Evolutionary conservation across 345 rosid species (phyloP), one percentile per base, ranked within the genome.

Genomic region (Turritis glabra): DNA sequence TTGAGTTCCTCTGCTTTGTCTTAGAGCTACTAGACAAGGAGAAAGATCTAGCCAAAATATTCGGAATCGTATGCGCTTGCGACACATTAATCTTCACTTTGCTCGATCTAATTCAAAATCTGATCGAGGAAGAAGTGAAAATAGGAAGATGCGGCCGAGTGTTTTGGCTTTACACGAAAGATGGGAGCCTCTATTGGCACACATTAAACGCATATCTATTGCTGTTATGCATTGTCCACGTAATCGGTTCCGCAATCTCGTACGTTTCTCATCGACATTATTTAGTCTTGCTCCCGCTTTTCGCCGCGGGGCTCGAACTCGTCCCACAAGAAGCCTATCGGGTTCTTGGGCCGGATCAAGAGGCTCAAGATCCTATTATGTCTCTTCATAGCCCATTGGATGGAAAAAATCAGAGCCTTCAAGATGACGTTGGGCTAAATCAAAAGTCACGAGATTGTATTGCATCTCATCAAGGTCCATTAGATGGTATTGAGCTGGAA

Each of bases 1-100:
- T 77, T 9, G 80, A 77, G 72, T 77, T 77, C 5, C 77, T 77
- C 8, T 71, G 77, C 54, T 77, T 77, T 32, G 73, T 77, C 62
- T 22, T 77, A 56, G 77, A 71, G 40, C 6, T 77, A 70, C 77
- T 71, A 4, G 77, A 71, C 32, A 77, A 71, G 10, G 72, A 77
- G 14, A 77, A 64, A 71, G 72, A 71, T 5, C 27, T 64, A 38
- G 72, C 77, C 8, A 77, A 77, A 41, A 71, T 77, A 56, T 77
- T 77, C 7, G 77, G 77, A 1, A 71, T 77, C 1, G 2, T 58
- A 5, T 71, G 77, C 11, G 77, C 80, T 55, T 77, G 80, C 23
- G 80, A 77, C 32, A 77, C 80, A 0, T 38, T 77, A 77, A 40
- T 62, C 57, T 69, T 76, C 37, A 76, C 79, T 7, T 33, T 76